Evolutionary conservation across 176 grass and related monocot genomes (phyloP).

Genomic region (Bothriochloa decipiens): DNA sequence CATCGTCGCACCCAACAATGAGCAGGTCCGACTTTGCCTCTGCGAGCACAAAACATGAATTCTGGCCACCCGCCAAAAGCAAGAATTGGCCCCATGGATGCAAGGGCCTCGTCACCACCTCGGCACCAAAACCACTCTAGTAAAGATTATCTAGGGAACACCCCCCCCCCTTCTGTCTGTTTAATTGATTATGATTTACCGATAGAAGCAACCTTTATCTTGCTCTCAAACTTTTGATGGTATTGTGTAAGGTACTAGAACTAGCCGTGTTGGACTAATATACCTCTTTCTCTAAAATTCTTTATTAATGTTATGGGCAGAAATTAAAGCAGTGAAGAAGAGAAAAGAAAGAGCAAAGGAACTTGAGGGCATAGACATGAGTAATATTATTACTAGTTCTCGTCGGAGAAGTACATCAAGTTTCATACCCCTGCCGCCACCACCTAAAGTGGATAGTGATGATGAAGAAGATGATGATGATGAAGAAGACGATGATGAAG

Average conservation of each 20-base stretch:
- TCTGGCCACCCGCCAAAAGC: background rate
- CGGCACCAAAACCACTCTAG: background rate
- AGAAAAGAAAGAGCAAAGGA: constrained; percentile 96
- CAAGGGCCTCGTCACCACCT: too few relatives aligned
- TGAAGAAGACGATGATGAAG: constrained; percentile 26
- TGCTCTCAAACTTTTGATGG: constrained; percentile 15
- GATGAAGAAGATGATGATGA: constrained; percentile 51
- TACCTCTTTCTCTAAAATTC: constrained; percentile 13
- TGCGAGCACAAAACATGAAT: too few relatives aligned
- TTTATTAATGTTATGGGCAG: constrained; percentile 51
- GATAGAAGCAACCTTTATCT: background rate
- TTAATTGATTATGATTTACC: constrained; percentile 1
- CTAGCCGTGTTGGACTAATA: background rate
- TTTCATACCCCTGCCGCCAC: constrained; percentile 73
- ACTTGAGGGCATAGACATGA: constrained; percentile 94
- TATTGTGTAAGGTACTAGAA: background rate
- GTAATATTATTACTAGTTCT: constrained; percentile 93
- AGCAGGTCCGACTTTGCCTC: background rate
- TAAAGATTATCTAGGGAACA: background rate
- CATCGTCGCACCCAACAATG: background rate
- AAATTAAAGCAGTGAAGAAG: constrained; percentile 89
- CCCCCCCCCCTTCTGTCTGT: background rate
- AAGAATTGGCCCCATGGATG: background rate
- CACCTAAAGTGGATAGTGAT: constrained; percentile 59
- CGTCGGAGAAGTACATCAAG: constrained; percentile 66